A percentile compares a stretch with the other conserved stretches of the same genome.
phyloP scores from a whole-genome alignment of 2,329 filamentous ascomycete species.

The Calonectria pseudoreteaudii region DNA sequence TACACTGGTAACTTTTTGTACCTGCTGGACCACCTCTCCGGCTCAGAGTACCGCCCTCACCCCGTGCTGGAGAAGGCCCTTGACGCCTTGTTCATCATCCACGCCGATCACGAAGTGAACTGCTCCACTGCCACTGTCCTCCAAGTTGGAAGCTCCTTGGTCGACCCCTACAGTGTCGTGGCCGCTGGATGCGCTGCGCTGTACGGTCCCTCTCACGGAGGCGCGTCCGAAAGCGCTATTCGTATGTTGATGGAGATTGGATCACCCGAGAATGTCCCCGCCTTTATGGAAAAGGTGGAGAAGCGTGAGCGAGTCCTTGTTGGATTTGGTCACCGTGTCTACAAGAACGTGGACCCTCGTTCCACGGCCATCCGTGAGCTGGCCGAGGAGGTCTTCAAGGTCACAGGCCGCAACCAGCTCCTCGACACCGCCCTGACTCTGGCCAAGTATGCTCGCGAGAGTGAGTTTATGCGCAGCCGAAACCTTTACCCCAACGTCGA shows the following conservation, averaged over 20 bases:
- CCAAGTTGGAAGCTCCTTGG: constrained; percentile 66
- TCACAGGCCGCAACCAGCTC: constrained; percentile 63
- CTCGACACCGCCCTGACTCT: constrained; percentile 61
- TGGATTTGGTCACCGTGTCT: constrained; percentile 67
- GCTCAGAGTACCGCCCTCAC: constrained; percentile 60
- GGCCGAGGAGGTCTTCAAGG: constrained; percentile 61
- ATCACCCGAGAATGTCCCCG: constrained; percentile 61
- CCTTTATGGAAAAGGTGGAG: constrained; percentile 63
- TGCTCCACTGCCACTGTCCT: constrained; percentile 67
- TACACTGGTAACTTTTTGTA: constrained; percentile 68
- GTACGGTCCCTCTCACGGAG: constrained; percentile 69
- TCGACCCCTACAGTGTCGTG: constrained; percentile 67
- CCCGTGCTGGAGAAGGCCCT: constrained; percentile 62
- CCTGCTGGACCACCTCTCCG: constrained; percentile 64
- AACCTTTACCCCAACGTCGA: constrained; percentile 65
- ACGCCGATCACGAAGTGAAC: constrained; percentile 71
- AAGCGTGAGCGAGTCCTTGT: constrained; percentile 63
- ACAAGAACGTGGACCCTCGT: constrained; percentile 66
- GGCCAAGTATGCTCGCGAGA: constrained; percentile 58
- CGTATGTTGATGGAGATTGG: constrained; percentile 65
- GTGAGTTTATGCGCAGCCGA: constrained; percentile 61
- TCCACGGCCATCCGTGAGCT: constrained; percentile 61
- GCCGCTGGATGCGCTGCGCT: constrained; percentile 64
- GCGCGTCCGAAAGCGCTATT: constrained; percentile 69
- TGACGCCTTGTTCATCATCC: constrained; percentile 66